Conservation (phyloP, 2,329 filamentous ascomycete species). For the Diaporthe destruens region DNA sequence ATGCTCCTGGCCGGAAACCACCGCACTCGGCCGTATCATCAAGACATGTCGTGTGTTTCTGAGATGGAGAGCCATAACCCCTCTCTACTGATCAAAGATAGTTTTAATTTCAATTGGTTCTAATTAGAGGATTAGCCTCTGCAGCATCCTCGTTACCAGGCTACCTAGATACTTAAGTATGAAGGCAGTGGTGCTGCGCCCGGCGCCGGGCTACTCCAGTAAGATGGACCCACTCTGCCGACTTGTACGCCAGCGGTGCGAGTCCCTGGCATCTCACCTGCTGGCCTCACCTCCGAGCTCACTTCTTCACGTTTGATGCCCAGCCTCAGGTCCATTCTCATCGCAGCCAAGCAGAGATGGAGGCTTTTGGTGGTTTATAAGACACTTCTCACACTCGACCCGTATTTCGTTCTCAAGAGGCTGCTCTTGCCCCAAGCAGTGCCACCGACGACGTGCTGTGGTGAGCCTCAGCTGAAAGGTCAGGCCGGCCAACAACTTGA, state of each 20-base stretch:
- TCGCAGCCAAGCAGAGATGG: constrained; percentile 37
- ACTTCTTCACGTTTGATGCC: constrained; percentile 18
- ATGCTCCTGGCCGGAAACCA: no score
- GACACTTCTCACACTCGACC: constrained; percentile 35
- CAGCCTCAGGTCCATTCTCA: constrained; percentile 16
- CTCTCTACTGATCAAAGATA: neutral
- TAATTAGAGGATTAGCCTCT: neutral
- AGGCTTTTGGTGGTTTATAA: constrained; percentile 41
- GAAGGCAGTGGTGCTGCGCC: neutral
- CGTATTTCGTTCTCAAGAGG: constrained; percentile 36
- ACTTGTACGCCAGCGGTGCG: neutral
- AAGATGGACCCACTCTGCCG: neutral
- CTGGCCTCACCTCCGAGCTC: neutral
- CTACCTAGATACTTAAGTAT: no score
- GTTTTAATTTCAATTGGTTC: neutral
- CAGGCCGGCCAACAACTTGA: neutral
- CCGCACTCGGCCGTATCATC: no score
- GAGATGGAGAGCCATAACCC: no score
- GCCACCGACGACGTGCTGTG: no score
- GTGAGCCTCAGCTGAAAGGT: no score
- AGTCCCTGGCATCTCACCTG: neutral
- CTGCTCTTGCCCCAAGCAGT: constrained; percentile 18
- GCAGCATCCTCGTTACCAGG: neutral
- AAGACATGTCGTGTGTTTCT: no score
- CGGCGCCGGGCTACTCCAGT: neutral